These are phyloP conservation scores for Lachnellula willkommii DNA, from an alignment of 2,329 filamentous ascomycete species.

Conservation along the genomic window DNA sequence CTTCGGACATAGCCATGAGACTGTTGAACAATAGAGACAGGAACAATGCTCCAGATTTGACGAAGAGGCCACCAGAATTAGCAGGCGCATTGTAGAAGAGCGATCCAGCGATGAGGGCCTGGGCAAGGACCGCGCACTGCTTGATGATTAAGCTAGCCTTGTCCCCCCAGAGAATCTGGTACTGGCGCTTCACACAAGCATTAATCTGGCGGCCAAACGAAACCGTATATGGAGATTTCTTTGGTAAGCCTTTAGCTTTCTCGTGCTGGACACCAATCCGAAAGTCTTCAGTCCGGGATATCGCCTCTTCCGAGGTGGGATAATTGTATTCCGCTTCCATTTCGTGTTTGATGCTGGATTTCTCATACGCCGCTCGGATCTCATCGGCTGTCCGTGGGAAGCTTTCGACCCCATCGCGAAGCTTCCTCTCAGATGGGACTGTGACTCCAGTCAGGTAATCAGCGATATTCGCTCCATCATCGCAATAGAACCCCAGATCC, in stretches of 20 bases:
- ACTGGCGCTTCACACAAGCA: conserved; percentile 53
- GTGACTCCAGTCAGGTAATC: conserved; percentile 55
- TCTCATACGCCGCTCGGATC: conserved; percentile 47
- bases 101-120: conserved; percentile 59
- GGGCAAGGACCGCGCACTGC: conserved; percentile 50
- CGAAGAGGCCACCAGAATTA: conserved; percentile 55
- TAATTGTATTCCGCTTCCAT: conserved; percentile 56
- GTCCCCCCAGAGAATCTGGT: conserved; percentile 61
- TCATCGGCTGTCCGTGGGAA: conserved; percentile 43
- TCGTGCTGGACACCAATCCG: conserved; percentile 46
- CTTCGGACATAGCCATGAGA: conserved; percentile 60
- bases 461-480: conserved; percentile 56
- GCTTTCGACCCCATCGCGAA: conserved; percentile 40
- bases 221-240: conserved; percentile 51
- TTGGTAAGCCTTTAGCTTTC: conserved; percentile 49
- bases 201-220: conserved; percentile 51
- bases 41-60: conserved; percentile 60
- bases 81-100: conserved; percentile 60
- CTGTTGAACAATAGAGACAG: conserved; percentile 58
- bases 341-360: conserved; percentile 42
- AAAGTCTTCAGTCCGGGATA: conserved; percentile 44
- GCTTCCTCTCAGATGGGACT: conserved; percentile 58
- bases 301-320: conserved; percentile 44
- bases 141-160: conserved; percentile 60
- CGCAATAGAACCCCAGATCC: conserved; percentile 56